Conservation (phyloP, 345 rosid species). For the Rubroshorea leprosula region DNA sequence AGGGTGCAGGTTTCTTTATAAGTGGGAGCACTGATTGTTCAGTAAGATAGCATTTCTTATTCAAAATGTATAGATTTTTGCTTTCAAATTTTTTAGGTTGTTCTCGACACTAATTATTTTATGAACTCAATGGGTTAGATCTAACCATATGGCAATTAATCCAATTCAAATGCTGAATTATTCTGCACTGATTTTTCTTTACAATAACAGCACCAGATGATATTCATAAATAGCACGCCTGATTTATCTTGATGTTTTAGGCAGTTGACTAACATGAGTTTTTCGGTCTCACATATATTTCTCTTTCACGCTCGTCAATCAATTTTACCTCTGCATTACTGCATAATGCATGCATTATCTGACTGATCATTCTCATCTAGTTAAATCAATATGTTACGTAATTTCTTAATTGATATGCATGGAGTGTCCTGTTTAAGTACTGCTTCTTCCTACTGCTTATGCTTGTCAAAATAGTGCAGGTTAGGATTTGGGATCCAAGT, state of each 20-base stretch:
- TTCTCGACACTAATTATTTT: too few relatives aligned
- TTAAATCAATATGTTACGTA: neutral
- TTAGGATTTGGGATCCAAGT: constrained; percentile 99
- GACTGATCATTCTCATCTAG: neutral
- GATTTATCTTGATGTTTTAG: too few relatives aligned
- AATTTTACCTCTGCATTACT: neutral
- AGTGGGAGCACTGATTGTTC: constrained; percentile 95
- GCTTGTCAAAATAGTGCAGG: constrained; percentile 40
- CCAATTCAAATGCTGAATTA: too few relatives aligned
- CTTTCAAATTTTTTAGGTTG: too few relatives aligned
- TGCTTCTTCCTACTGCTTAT: neutral
- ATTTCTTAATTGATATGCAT: neutral
- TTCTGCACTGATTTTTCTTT: too few relatives aligned
- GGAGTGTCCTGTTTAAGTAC: neutral
- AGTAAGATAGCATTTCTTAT: constrained; percentile 38
- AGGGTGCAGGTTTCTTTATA: constrained; percentile 98
- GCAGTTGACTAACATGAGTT: too few relatives aligned
- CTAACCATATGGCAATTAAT: too few relatives aligned
- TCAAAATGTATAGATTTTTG: too few relatives aligned
- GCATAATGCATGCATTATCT: neutral
- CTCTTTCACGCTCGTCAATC: neutral
- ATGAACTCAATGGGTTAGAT: too few relatives aligned
- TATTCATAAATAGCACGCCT: too few relatives aligned
- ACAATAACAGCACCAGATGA: too few relatives aligned
- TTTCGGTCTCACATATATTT: neutral